Percentiles rank a stretch among this genome's conserved stretches.
phyloP scores from a whole-genome alignment of 495 filamentous ascomycete species.

The Aspergillus campestris region DNA sequence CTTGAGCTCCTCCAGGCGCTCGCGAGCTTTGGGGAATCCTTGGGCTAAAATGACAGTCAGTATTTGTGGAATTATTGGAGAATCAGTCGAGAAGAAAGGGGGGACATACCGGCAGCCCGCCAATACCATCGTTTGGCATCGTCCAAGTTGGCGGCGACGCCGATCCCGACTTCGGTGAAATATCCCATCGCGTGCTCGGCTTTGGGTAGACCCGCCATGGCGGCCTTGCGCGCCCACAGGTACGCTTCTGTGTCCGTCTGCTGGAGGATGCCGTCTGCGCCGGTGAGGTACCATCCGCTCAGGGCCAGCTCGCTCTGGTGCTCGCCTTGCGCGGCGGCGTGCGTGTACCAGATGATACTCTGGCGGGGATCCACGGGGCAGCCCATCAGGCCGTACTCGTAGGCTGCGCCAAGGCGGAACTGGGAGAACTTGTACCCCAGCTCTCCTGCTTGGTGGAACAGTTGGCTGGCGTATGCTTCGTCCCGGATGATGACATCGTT shows the following conservation, averaged over 20 bases:
- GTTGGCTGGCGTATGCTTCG: constrained; percentile 62
- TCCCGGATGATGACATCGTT: constrained; percentile 71
- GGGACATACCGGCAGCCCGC: constrained; percentile 83
- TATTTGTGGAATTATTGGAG: constrained; percentile 9
- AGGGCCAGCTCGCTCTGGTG: constrained; percentile 90
- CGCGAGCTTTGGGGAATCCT: constrained; percentile 85
- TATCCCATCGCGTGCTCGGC: constrained; percentile 98
- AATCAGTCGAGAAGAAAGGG: not conserved
- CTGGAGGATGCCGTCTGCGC: constrained; percentile 74
- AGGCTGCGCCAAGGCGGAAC: constrained; percentile 77
- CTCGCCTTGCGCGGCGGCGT: constrained; percentile 86
- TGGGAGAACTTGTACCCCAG: constrained; percentile 94
- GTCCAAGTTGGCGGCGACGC: constrained; percentile 74
- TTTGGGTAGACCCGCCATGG: constrained; percentile 73
- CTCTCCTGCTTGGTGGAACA: constrained; percentile 83
- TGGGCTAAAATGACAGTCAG: constrained; percentile 51
- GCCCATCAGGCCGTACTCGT: constrained; percentile 82
- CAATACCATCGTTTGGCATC: constrained; percentile 99
- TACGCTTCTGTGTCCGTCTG: constrained; percentile 96
- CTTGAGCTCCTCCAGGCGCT: constrained; percentile 88
- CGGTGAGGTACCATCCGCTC: constrained; percentile 94
- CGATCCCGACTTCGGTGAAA: constrained; percentile 92
- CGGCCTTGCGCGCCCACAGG: constrained; percentile 92
- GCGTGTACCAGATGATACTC: constrained; percentile 88
- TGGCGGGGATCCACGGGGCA: constrained; percentile 71